Conservation (phyloP, 345 rosid genomes). For the Brassica cretica region DNA sequence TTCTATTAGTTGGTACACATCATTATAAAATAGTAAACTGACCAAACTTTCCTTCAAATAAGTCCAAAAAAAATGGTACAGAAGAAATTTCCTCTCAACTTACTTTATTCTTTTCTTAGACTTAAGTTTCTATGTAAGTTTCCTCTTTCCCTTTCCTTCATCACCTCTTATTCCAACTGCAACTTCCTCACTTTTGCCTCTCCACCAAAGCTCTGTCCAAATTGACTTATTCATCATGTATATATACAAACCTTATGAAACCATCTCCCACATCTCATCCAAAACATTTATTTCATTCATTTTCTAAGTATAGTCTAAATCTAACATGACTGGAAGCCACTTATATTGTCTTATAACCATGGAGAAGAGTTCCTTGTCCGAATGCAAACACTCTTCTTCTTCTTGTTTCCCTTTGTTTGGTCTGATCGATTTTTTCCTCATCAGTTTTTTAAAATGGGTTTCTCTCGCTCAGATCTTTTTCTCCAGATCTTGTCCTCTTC, state of each 20-base stretch:
- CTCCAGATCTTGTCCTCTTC: constrained; percentile 44
- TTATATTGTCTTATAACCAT: constrained; percentile 22
- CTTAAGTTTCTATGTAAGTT: constrained; percentile 26
- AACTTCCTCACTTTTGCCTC: constrained; percentile 40
- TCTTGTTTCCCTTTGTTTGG: constrained; percentile 29
- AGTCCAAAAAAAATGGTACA: constrained; percentile 16
- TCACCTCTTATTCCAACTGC: constrained; percentile 24
- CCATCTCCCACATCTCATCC: constrained; percentile 12
- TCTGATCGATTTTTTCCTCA: constrained; percentile 33
- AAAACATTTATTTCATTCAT: constrained; percentile 22
- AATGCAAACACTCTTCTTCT: constrained; percentile 19
- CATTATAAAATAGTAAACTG: not conserved
- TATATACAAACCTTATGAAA: constrained; percentile 10
- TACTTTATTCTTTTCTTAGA: not conserved
- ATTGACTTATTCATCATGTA: constrained; percentile 27
- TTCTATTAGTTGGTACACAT: not conserved
- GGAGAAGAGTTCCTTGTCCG: constrained; percentile 39
- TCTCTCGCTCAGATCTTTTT: constrained; percentile 32
- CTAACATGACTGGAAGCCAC: constrained; percentile 27
- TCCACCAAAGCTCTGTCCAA: constrained; percentile 6
- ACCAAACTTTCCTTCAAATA: not conserved
- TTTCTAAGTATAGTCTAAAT: constrained; percentile 8
- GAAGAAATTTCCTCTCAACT: constrained; percentile 29
- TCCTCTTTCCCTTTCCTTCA: constrained; percentile 19
- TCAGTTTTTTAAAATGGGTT: constrained; percentile 38